phyloP scores from a whole-genome alignment of 805 yeast genomes.

The Lipomyces anomalus region DNA sequence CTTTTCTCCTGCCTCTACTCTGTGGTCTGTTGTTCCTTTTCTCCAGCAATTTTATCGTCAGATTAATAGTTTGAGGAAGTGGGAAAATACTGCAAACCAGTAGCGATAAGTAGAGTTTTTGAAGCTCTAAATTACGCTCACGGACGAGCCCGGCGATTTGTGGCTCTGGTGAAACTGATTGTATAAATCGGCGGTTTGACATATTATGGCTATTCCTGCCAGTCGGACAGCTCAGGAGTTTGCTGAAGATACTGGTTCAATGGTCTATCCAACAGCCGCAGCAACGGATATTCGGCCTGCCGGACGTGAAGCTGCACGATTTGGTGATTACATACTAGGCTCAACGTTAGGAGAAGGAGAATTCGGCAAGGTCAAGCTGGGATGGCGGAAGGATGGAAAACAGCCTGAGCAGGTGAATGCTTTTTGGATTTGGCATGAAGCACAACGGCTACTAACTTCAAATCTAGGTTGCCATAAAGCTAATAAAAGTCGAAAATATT shows the following conservation, averaged over 20 bases:
- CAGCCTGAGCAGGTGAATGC: constrained; percentile 38
- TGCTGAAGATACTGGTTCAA: not conserved
- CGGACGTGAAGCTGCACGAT: constrained; percentile 37
- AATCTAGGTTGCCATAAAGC: constrained; percentile 86
- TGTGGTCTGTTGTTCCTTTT: too few relatives aligned
- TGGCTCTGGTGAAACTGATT: not conserved
- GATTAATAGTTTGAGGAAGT: too few relatives aligned
- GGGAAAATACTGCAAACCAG: too few relatives aligned
- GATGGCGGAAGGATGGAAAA: constrained; percentile 81
- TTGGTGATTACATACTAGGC: constrained; percentile 87
- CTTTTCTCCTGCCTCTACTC: too few relatives aligned
- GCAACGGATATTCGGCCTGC: constrained; percentile 17
- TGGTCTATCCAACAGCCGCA: constrained; percentile 4
- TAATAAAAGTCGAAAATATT: constrained; percentile 83
- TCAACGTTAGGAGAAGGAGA: constrained; percentile 97
- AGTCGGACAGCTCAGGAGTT: not conserved
- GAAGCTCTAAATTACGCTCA: too few relatives aligned
- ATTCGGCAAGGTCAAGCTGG: constrained; percentile 94
- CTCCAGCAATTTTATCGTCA: too few relatives aligned
- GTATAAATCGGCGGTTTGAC: not conserved
- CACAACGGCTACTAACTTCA: too few relatives aligned
- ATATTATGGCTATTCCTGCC: not conserved
- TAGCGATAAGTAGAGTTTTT: too few relatives aligned
- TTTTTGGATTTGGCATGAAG: not conserved
- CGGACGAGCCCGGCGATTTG: constrained; percentile 1